Evolutionary conservation across 1,284 basidiomycete species (phyloP).

Genomic region (Bjerkandera adusta): DNA sequence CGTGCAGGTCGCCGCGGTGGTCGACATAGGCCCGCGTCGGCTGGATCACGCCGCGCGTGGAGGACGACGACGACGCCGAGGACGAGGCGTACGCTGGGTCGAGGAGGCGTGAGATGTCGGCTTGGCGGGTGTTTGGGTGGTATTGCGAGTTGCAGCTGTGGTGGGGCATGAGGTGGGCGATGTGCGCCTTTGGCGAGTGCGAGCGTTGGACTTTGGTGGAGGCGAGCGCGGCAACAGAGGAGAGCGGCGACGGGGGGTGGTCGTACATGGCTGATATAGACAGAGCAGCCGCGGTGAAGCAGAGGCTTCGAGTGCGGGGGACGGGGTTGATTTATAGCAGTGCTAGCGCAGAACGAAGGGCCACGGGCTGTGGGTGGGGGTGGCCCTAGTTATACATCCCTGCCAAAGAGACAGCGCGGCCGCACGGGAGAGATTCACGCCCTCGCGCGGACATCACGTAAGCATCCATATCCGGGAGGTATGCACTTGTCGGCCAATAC

Average conservation of each 20-base stretch:
- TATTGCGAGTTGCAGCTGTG: slow-evolving; percentile 18
- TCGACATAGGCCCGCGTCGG: slow-evolving; percentile 51
- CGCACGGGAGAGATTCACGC: background rate
- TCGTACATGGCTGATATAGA: slow-evolving; percentile 17
- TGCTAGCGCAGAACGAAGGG: slow-evolving; percentile 5
- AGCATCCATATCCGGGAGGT: slow-evolving; percentile 6
- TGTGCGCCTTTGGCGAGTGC: slow-evolving; percentile 10
- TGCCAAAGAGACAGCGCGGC: slow-evolving; percentile 1
- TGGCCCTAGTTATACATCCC: slow-evolving; percentile 10
- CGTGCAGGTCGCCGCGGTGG: slow-evolving; percentile 59
- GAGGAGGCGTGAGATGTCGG: slow-evolving; percentile 59
- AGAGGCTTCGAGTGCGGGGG: background rate
- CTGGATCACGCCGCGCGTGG: slow-evolving; percentile 26
- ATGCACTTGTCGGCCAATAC: slow-evolving; percentile 1
- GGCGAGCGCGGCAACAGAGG: no score
- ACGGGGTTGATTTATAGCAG: slow-evolving; percentile 3
- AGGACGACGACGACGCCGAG: slow-evolving; percentile 32
- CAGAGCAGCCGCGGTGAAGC: slow-evolving; percentile 3
- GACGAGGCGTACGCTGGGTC: slow-evolving; percentile 57
- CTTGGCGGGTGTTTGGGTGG: slow-evolving; percentile 38
- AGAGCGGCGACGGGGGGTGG: slow-evolving; percentile 9
- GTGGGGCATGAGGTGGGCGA: slow-evolving; percentile 15
- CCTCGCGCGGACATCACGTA: slow-evolving; percentile 7
- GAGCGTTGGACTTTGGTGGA: background rate
- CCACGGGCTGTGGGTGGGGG: slow-evolving; percentile 2